Conservation (phyloP, 2,329 filamentous ascomycete genomes). For the Waltergamsia citrina region DNA sequence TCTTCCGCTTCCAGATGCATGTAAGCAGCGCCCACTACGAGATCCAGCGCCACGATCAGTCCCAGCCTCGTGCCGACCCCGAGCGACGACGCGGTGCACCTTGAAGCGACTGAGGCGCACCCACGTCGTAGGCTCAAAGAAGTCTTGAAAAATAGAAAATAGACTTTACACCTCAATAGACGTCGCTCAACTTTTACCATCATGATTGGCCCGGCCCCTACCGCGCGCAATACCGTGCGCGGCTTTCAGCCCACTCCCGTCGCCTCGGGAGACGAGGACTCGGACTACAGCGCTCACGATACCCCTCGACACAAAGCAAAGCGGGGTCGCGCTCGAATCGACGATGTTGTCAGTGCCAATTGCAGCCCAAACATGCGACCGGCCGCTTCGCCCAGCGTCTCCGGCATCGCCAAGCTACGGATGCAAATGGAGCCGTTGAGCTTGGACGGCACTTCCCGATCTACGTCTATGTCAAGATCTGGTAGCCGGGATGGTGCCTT, state of each 20-base stretch:
- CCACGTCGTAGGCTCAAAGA: neutral
- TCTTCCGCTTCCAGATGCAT: slow-evolving; percentile 50
- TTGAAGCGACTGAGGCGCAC: slow-evolving; percentile 15
- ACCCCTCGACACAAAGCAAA: slow-evolving; percentile 26
- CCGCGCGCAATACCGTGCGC: slow-evolving; percentile 45
- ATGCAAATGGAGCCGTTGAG: slow-evolving; percentile 72
- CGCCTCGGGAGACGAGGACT: slow-evolving; percentile 48
- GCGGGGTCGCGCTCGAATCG: slow-evolving; percentile 31
- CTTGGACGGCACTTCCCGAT: slow-evolving; percentile 47
- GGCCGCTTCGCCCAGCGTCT: slow-evolving; percentile 43
- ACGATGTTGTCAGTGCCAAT: slow-evolving; percentile 52
- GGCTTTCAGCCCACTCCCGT: slow-evolving; percentile 46
- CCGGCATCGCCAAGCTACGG: slow-evolving; percentile 76
- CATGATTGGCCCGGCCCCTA: slow-evolving; percentile 37
- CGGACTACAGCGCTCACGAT: slow-evolving; percentile 33
- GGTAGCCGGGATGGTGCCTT: slow-evolving; percentile 45
- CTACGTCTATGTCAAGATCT: slow-evolving; percentile 45
- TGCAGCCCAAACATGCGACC: slow-evolving; percentile 51
- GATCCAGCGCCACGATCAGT: slow-evolving; percentile 37
- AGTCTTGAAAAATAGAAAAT: neutral
- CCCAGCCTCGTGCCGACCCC: slow-evolving; percentile 45
- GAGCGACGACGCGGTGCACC: slow-evolving; percentile 48
- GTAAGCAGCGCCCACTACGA: slow-evolving; percentile 38
- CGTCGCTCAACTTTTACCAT: neutral
- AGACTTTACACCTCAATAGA: neutral